Base-by-base conservation (phyloP, 345 rosid species). In the Gossypium australe region DNA sequence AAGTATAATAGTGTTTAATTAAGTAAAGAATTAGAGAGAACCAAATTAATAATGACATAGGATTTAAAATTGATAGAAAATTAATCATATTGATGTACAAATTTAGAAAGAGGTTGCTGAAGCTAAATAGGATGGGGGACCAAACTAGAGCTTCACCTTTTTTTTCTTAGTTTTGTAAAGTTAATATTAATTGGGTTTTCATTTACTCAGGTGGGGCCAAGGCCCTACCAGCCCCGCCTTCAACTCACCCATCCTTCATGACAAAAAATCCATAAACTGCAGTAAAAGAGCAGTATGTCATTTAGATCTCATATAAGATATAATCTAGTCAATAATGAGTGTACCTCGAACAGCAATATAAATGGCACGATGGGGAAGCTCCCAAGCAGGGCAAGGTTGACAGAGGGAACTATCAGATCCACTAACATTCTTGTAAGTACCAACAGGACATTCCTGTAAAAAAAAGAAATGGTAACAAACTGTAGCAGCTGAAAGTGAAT, bases 401-500 rank as follows among this genome's bases (percentile, higher is more conserved):
- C 99, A 95, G 77, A 95, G 98, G 67, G 89, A 80, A 56, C 77
- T 69, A 78, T 91, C 94, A 70, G 98, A 93, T 77, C 99, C 99
- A 75, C 83, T 87, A 58, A 86, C 90, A 72, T 93, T 93, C 87
- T 95, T 95, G 77, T 81, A 95, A 41, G 99, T 93, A 68, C 99
- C 99, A 79, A 77, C 71, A 64, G 98, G 99, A 78, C 99, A 95
- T 88, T 93, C 99, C 99, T 91, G 85, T 72, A 85, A 79, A 78
- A 64, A 76, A 85, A 8, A 55, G 11, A 53, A 17, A 64, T 41
- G n/a, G 16, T 38, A 64, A 64, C 68, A 41, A n/a, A 41, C 68
- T 64, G 25, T 17, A 10, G 43, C 14, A n/a, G 68, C 49, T n/a
- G 47, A 41, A 41, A 64, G 51, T 41, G 41, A 34, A 64, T 9